Base-by-base conservation (phyloP, 345 rosid species). In the Draba incana region DNA sequence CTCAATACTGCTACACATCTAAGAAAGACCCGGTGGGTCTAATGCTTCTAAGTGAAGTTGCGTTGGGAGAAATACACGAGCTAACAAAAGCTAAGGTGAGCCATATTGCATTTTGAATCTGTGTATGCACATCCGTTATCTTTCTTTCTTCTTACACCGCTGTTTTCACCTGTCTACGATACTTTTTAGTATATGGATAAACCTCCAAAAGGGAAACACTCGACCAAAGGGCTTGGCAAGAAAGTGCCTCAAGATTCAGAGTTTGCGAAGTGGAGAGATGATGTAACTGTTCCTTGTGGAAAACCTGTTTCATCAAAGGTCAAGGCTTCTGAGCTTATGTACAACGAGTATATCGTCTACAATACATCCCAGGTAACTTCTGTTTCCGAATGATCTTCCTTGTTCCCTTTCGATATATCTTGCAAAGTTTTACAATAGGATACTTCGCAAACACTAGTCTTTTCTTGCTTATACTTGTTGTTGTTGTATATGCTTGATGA, bases 151-250 rank as follows among this genome's bases (percentile, higher is more conserved):
- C 16, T 44, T 68, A 51, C 1, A 65, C n/a, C 4, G 10, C 50
- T 58, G 10, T 44, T 71, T 44, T 71, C 37, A 28, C 20, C 13
- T 31, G 47, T 49, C 15, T 62, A 16, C 31, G 15, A 44, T 15
- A 33, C 25, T 12, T 16, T 67, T 23, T 74, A 91, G 96, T 87
- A 78, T 74, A 79, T 94, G 84, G 96, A 91, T 38, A 91, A 87
- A 75, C 98, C 90, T 62, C 98, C 99, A 1, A 60, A 66, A 68
- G 98, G 98, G 63, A 94, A 91, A 85, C 90, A 91, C 73, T 91
- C 96, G 3, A 94, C 99, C 3, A 94, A 91, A 81, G 99, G 98
- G 50, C 89, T 89, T 38, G 96, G 99, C 41, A 91, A 91, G 85
- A 83, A 80, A 37, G 84, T 89, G 48, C 98, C 99, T 3, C 76